Evolutionary conservation across 2,329 filamentous ascomycete genomes (phyloP).

Genomic region (Ceratocystis diversiconidia): DNA sequence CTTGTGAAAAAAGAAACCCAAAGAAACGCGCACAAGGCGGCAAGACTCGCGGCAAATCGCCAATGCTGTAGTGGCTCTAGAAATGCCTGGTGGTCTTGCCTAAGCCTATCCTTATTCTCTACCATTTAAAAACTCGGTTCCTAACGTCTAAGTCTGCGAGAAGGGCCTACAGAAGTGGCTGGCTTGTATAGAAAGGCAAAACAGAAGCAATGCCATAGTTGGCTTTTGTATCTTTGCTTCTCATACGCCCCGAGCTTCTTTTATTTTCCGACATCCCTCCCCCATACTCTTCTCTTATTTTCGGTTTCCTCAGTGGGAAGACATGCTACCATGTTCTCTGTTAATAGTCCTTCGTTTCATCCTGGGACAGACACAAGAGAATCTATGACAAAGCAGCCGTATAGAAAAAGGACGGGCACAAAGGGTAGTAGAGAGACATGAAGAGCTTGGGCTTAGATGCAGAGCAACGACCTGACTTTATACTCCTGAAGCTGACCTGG

Average conservation of each 20-base stretch:
- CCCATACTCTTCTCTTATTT: neutral
- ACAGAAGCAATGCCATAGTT: neutral
- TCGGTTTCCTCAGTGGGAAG: neutral
- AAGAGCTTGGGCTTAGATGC: no score
- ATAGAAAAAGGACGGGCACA: no score
- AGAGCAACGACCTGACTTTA: no score
- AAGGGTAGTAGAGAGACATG: no score
- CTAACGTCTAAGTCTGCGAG: no score
- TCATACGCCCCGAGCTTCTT: neutral
- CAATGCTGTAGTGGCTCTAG: constrained; percentile 5
- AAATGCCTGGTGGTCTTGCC: neutral
- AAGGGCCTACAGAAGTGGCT: no score
- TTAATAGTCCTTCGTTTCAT: neutral
- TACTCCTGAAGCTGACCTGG: no score
- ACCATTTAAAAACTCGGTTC: no score
- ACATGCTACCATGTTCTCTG: neutral
- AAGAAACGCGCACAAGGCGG: neutral
- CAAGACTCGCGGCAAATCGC: neutral
- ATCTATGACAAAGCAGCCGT: neutral
- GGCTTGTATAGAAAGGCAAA: no score
- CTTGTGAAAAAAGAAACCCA: neutral
- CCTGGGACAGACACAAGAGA: neutral
- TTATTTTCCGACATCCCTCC: neutral
- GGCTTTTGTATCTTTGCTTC: neutral
- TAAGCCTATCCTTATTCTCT: neutral